Evolutionary conservation across 2,329 filamentous ascomycete genomes (phyloP), one percentile per base, ranked within the genome.

Genomic region (Chaetomium sp.): DNA sequence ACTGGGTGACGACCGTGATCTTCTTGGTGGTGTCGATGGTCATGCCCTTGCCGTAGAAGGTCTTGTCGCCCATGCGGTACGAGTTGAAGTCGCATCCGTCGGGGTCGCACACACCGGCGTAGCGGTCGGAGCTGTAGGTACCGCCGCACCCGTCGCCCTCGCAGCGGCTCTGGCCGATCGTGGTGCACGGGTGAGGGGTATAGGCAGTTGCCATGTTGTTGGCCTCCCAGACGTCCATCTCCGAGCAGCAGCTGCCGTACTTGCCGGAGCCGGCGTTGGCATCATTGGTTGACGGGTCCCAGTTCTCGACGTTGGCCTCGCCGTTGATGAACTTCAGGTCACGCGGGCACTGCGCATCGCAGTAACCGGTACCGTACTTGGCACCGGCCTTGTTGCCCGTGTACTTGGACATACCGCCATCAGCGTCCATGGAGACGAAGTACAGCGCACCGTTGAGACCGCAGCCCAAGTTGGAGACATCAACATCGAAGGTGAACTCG

Each of bases 401-500:
- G 69, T 77, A 80, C 67, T 75, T 76, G 67, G 69, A 64, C 61
- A 73, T 66, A 48, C 81, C 81, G 61, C 81, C 81, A 61, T 84
- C 80, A 14, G 72, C 70, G 41, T 82, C 79, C 82, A 85, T 85
- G 66, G 77, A 74, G 46, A 81, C 77, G 54, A 84, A 80, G 73
- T 89, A 88, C 47, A 89, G 72, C 46, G 86, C 86, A 53, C 85
- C 86, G 70, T 89, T 89, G 57, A 89, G 72, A 58, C 86, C 86
- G 65, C 86, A 89, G 57, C 80, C 79, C 19, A 87, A 74, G 63
- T 79, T 78, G 42, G 84, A 87, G 45, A 87, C 80, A 67, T 89
- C 86, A 33, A 88, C 85, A 54, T 88, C 85, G 59, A 89, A 87
- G 53, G 83, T 85, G 71, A 89, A 84, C 70, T 89, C 86, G 66